Percentiles rank a stretch among this genome's conserved stretches.
These are phyloP conservation scores for Cladosporium sp. DNA, from an alignment of 2,329 filamentous ascomycete species.

Conservation along the genomic window DNA sequence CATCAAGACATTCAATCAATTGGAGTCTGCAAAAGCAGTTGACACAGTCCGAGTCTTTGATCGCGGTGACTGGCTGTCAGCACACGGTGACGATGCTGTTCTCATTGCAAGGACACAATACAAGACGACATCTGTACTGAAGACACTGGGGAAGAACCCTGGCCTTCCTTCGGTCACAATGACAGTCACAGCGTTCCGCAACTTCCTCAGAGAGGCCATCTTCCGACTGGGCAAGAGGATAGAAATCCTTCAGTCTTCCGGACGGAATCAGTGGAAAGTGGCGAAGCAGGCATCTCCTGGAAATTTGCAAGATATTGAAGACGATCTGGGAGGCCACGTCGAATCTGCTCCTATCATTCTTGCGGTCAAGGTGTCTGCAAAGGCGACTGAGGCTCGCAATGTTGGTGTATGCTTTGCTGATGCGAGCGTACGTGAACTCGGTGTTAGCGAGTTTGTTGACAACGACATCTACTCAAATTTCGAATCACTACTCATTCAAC, in stretches of 20 bases:
- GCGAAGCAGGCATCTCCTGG: conserved; percentile 82
- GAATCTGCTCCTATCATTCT: conserved; percentile 92
- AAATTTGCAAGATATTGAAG: conserved; percentile 94
- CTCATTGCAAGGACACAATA: conserved; percentile 84
- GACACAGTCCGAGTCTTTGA: conserved; percentile 90
- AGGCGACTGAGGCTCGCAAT: conserved; percentile 74
- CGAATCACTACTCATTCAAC: conserved; percentile 90
- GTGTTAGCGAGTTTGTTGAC: conserved; percentile 97
- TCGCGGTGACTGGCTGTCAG: conserved; percentile 90
- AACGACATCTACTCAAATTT: conserved; percentile 98
- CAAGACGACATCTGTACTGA: conserved; percentile 93
- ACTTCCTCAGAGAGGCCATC: conserved; percentile 89
- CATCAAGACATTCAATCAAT: conserved; percentile 91
- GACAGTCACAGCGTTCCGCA: conserved; percentile 90
- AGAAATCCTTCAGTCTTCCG: conserved; percentile 78
- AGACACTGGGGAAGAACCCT: conserved; percentile 81
- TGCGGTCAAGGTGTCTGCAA: conserved; percentile 88
- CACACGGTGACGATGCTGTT: conserved; percentile 79
- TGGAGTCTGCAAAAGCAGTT: conserved; percentile 65
- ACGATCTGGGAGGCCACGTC: conserved; percentile 81
- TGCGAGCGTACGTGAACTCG: conserved; percentile 89
- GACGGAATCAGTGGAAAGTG: conserved; percentile 88
- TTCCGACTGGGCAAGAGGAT: conserved; percentile 87
- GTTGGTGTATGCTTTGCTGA: conserved; percentile 97
- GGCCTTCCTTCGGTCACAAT: conserved; percentile 90